Conservation (phyloP, 2,329 filamentous ascomycete species). For the Colletotrichum eremochloae region DNA sequence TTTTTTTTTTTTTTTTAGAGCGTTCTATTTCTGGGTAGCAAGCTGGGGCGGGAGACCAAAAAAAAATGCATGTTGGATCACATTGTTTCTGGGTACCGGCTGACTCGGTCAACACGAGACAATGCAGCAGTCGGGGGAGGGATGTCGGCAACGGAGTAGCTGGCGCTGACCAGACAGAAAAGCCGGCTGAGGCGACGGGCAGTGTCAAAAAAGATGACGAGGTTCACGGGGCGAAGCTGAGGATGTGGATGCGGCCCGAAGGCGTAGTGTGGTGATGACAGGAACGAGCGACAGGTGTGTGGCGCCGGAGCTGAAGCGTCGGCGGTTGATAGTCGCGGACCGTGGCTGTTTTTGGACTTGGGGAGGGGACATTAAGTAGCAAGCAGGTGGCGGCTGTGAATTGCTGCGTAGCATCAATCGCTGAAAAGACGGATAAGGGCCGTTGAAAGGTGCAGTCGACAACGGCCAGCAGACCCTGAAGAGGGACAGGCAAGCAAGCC, state of each 20-base stretch:
- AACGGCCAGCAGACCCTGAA: not conserved
- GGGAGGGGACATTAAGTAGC: not conserved
- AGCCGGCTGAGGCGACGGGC: not conserved
- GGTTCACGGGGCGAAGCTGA: not conserved
- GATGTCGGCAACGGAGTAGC: not conserved
- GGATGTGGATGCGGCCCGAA: not conserved
- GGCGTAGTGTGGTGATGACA: constrained; percentile 8
- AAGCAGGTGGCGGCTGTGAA: not conserved
- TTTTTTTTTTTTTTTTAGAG: not conserved
- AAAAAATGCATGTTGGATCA: not conserved
- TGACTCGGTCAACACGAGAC: constrained; percentile 17
- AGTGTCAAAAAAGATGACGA: not conserved
- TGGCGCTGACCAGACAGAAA: not conserved
- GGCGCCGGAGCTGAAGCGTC: constrained; percentile 13
- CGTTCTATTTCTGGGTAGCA: constrained; percentile 15
- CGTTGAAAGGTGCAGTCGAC: not conserved
- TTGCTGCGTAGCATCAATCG: not conserved
- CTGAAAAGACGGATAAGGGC: not conserved
- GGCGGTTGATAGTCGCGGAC: not conserved
- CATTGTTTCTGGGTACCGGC: not conserved
- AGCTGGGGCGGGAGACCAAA: not conserved
- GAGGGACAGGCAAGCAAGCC: not conserved
- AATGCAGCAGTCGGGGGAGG: not conserved
- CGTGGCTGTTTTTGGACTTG: not conserved
- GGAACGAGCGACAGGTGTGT: not conserved